These are phyloP conservation scores for Calocybe gambosa DNA, from an alignment of 1,284 basidiomycete genomes.

Conservation along the genomic window DNA sequence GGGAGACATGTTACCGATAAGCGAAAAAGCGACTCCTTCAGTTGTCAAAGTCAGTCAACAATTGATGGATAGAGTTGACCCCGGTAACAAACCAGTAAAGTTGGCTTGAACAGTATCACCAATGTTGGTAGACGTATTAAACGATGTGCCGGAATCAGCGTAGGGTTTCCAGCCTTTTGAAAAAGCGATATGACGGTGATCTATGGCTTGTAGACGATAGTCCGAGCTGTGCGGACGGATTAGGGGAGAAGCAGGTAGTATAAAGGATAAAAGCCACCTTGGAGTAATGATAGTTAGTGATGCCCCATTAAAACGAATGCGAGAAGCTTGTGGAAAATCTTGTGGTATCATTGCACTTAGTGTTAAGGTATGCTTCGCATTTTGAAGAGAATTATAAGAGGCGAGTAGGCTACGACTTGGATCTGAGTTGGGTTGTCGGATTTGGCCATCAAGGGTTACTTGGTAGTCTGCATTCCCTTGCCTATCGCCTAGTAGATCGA, in stretches of 20 bases:
- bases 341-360: conserved; percentile 37
- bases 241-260: not conserved
- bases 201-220: conserved; percentile 28
- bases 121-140: conserved; percentile 38
- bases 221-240: conserved; percentile 21
- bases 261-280: not conserved
- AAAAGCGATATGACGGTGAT: conserved; percentile 39
- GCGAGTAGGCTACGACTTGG: conserved; percentile 34
- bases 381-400: conserved; percentile 32
- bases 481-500: conserved; percentile 44
- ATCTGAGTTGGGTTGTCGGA: conserved; percentile 14
- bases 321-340: conserved; percentile 11
- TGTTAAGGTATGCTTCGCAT: conserved; percentile 40
- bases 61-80: conserved; percentile 7
- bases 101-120: conserved; percentile 40
- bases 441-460: conserved; percentile 40
- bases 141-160: conserved; percentile 23
- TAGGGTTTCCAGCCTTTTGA: conserved; percentile 44
- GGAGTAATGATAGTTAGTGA: conserved; percentile 27
- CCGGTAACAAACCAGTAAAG: conserved; percentile 42
- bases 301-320: conserved; percentile 44
- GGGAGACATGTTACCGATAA: conserved; percentile 51
- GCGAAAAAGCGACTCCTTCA: conserved; percentile 50
- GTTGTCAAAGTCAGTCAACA: conserved; percentile 6
- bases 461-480: conserved; percentile 34